Percentiles rank a stretch among this genome's conserved stretches.
These are phyloP conservation scores for Bretziella fagacearum DNA, from an alignment of 2,329 filamentous ascomycete genomes.

Conservation along the genomic window DNA sequence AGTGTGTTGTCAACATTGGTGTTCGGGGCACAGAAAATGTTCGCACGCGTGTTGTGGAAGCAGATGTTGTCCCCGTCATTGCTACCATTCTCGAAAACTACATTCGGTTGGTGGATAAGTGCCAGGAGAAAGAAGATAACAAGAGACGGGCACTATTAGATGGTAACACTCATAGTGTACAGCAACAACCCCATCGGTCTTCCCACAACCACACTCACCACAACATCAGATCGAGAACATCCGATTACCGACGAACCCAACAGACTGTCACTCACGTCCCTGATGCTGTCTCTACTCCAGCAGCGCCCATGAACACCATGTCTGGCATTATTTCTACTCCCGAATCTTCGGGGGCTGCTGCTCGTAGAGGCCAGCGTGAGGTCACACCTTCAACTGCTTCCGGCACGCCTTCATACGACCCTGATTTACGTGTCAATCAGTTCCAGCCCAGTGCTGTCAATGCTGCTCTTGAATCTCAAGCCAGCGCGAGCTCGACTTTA, in stretches of 20 bases:
- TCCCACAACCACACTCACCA: constrained; percentile 7
- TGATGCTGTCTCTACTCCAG: neutral
- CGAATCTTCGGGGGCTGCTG: neutral
- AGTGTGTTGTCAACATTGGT: constrained; percentile 97
- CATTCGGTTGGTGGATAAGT: constrained; percentile 87
- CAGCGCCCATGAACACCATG: neutral
- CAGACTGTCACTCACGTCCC: neutral
- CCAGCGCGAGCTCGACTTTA: neutral
- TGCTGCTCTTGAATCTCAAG: constrained; percentile 1
- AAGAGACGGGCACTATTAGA: constrained; percentile 37
- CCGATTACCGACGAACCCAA: constrained; percentile 24
- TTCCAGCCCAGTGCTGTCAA: constrained; percentile 2
- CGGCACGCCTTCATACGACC: neutral
- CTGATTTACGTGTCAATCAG: neutral
- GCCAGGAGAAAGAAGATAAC: constrained; percentile 51
- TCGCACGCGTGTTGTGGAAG: constrained; percentile 87
- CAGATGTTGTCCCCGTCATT: constrained; percentile 97
- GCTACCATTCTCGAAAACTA: constrained; percentile 97
- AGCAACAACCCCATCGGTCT: constrained; percentile 23
- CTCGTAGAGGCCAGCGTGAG: neutral
- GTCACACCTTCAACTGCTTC: neutral
- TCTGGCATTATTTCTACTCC: neutral
- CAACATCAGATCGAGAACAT: constrained; percentile 22
- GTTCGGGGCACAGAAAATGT: constrained; percentile 90
- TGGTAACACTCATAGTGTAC: too few species aligned